These are phyloP conservation scores for Trichoderma sp. DNA, from an alignment of 2,329 filamentous ascomycete genomes.

Conservation along the genomic window DNA sequence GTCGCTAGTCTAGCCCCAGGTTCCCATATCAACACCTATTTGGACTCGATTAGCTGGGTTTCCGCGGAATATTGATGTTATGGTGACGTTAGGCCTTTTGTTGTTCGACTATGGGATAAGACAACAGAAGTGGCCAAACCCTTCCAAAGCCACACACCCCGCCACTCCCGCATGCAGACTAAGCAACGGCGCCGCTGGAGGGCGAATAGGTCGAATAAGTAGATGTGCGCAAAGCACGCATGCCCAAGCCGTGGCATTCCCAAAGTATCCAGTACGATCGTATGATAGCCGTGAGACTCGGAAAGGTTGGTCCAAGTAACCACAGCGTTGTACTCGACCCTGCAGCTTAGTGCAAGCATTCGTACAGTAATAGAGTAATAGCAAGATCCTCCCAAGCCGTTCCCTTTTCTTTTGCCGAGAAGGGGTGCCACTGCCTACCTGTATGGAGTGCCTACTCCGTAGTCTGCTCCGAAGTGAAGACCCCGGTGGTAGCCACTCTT, in stretches of 20 bases:
- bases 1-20: neutral
- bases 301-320: neutral
- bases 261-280: neutral
- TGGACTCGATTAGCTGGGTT: neutral
- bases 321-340: neutral
- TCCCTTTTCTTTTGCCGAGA: neutral
- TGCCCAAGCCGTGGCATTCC: neutral
- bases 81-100: conserved; percentile 3
- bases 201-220: neutral
- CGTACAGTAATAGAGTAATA: too few relatives aligned
- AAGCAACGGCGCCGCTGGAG: neutral
- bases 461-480: conserved; percentile 6
- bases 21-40: neutral
- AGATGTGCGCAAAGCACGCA: neutral
- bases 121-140: neutral
- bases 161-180: neutral
- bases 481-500: neutral
- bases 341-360: neutral
- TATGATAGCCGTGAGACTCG: neutral
- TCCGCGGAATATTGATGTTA: neutral
- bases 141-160: neutral
- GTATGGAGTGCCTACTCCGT: neutral
- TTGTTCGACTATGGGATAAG: neutral
- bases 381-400: neutral
- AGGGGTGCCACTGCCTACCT: neutral